A percentile compares a stretch with the other conserved stretches of the same genome.
These are phyloP conservation scores for Tulasnella sp. DNA, from an alignment of 768 basidiomycete species.

Conservation along the genomic window DNA sequence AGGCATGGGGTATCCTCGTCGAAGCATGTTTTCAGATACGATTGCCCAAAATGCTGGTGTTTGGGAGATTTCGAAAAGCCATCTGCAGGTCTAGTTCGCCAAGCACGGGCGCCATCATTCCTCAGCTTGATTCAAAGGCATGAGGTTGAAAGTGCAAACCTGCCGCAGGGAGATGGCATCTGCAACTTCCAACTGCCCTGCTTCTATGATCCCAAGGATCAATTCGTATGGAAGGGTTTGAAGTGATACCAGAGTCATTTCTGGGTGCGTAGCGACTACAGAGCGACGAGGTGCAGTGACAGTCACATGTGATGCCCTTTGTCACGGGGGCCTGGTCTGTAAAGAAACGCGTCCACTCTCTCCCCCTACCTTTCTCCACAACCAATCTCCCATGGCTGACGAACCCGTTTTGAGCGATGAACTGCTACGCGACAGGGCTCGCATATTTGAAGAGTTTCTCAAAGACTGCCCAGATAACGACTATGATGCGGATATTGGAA, in stretches of 20 bases:
- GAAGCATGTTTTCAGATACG: background rate
- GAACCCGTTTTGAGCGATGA: constrained; percentile 3
- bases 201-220: background rate
- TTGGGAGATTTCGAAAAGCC: background rate
- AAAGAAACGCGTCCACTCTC: background rate
- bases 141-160: background rate
- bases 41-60: background rate
- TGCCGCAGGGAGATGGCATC: background rate
- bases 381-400: background rate
- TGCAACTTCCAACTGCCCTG: background rate
- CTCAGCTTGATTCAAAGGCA: background rate
- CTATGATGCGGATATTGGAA: constrained; percentile 76
- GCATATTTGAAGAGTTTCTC: constrained; percentile 22
- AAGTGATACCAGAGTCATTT: background rate
- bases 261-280: background rate
- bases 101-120: background rate
- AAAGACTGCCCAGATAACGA: constrained; percentile 41
- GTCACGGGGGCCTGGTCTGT: background rate
- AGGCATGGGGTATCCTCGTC: background rate
- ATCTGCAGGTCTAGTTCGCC: background rate
- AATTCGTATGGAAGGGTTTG: background rate
- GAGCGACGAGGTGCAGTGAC: background rate
- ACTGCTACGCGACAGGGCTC: constrained; percentile 11
- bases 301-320: background rate
- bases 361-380: background rate